Percentiles rank a stretch among this genome's conserved stretches.
Conservation (phyloP, 306 rosid genomes). For the Acmispon strigosus region DNA sequence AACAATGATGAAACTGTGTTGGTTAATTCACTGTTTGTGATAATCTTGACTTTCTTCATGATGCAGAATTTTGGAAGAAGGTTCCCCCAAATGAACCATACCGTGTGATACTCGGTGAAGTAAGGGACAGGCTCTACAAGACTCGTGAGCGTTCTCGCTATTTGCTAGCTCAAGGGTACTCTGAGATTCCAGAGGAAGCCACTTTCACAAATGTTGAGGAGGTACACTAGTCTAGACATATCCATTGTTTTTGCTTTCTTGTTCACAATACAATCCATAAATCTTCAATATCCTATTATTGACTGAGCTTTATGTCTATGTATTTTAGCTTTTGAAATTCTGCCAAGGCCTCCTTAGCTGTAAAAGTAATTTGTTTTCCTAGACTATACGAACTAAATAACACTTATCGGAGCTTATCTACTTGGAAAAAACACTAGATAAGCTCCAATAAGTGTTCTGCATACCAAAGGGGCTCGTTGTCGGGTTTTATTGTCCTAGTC, state of each 20-base stretch:
- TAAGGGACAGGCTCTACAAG: slow-evolving; percentile 89
- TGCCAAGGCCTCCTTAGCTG: background rate
- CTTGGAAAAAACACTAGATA: too few relatives aligned
- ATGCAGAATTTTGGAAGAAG: slow-evolving; percentile 89
- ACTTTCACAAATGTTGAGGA: slow-evolving; percentile 75
- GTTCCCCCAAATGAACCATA: slow-evolving; percentile 85
- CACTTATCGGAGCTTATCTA: too few relatives aligned
- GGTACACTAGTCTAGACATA: slow-evolving; percentile 16
- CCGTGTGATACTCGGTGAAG: slow-evolving; percentile 87
- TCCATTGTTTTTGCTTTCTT: slow-evolving; percentile 3
- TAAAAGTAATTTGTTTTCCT: too few relatives aligned
- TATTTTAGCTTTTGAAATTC: background rate
- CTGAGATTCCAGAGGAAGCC: slow-evolving; percentile 91
- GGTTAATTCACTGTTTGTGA: background rate
- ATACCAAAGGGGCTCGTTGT: too few relatives aligned
- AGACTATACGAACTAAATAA: too few relatives aligned
- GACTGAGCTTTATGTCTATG: background rate
- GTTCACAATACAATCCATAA: background rate
- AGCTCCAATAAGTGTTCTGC: too few relatives aligned
- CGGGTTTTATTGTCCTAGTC: background rate
- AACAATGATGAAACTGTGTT: background rate
- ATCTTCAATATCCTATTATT: background rate
- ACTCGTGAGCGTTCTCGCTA: slow-evolving; percentile 96
- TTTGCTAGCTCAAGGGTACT: slow-evolving; percentile 68
- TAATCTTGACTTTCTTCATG: slow-evolving; percentile 10